phyloP scores from a whole-genome alignment of 2,329 filamentous ascomycete species.

The Akanthomyces lecanii region DNA sequence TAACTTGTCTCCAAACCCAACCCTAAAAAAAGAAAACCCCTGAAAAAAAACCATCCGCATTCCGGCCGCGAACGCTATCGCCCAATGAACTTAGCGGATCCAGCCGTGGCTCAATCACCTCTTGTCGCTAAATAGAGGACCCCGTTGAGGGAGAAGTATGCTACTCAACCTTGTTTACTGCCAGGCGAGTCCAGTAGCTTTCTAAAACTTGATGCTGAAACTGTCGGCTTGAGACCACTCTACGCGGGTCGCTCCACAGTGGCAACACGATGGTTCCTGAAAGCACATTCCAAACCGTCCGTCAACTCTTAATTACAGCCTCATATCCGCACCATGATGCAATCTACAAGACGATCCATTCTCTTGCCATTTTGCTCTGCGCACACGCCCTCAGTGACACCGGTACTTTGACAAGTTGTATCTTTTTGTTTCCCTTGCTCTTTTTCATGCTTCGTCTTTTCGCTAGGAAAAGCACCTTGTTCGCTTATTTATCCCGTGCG shows the following conservation, averaged over 20 bases:
- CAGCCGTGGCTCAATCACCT: too few species aligned
- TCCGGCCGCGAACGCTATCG: too few species aligned
- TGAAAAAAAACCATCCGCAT: too few species aligned
- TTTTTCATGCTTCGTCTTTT: neutral
- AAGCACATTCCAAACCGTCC: conserved; percentile 7
- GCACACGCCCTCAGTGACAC: neutral
- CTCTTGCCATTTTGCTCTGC: neutral
- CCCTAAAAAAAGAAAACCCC: neutral
- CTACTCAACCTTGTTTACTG: neutral
- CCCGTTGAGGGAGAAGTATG: too few species aligned
- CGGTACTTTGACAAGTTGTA: neutral
- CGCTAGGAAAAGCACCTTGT: neutral
- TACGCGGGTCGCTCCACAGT: conserved; percentile 6
- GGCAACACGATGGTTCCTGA: neutral
- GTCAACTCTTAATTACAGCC: neutral
- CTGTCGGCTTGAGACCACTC: neutral
- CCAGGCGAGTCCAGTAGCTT: neutral
- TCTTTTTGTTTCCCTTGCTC: neutral
- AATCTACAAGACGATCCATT: conserved; percentile 3
- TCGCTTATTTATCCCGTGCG: neutral
- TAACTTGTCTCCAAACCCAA: neutral
- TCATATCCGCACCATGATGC: neutral
- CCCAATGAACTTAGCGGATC: too few species aligned
- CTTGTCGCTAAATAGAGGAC: too few species aligned
- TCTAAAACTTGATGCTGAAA: neutral